These are phyloP conservation scores for Telopea speciosissima DNA, from an alignment of 177 flowering plant species.

Conservation along the genomic window DNA sequence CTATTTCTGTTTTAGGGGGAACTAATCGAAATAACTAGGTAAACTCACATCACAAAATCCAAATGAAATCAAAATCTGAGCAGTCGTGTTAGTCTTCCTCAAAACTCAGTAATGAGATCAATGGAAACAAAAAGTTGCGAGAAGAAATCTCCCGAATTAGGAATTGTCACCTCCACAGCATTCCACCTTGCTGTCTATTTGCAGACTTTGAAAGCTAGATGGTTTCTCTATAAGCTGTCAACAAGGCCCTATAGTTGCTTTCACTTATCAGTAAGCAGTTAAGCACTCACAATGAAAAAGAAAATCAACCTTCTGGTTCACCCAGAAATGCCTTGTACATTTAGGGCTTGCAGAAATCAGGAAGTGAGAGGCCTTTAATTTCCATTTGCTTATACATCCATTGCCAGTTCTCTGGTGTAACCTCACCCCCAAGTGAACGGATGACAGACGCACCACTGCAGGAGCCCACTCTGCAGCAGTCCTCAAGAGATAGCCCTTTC, in stretches of 20 bases:
- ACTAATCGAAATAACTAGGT: background rate
- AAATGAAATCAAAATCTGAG: background rate
- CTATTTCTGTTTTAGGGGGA: background rate
- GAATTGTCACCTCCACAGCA: background rate
- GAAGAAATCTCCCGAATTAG: no score
- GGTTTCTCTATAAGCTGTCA: background rate
- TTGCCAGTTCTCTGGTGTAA: constrained; percentile 80
- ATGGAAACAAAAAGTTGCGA: no score
- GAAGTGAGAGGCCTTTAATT: constrained; percentile 58
- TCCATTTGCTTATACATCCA: constrained; percentile 93
- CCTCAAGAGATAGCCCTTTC: constrained; percentile 74
- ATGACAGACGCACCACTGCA: constrained; percentile 92
- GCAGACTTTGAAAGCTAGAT: background rate
- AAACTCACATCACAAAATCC: background rate
- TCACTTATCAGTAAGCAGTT: background rate
- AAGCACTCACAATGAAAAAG: background rate
- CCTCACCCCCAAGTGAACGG: constrained; percentile 90
- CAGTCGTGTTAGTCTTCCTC: background rate
- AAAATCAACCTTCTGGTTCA: background rate
- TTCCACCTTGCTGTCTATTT: background rate
- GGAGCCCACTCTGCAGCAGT: constrained; percentile 77
- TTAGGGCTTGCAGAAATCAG: constrained; percentile 20
- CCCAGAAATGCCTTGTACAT: background rate
- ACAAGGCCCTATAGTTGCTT: background rate
- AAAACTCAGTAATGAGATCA: no score